phyloP scores from a whole-genome alignment of 169 alveolate genomes.

The Theileria orientalis region DNA sequence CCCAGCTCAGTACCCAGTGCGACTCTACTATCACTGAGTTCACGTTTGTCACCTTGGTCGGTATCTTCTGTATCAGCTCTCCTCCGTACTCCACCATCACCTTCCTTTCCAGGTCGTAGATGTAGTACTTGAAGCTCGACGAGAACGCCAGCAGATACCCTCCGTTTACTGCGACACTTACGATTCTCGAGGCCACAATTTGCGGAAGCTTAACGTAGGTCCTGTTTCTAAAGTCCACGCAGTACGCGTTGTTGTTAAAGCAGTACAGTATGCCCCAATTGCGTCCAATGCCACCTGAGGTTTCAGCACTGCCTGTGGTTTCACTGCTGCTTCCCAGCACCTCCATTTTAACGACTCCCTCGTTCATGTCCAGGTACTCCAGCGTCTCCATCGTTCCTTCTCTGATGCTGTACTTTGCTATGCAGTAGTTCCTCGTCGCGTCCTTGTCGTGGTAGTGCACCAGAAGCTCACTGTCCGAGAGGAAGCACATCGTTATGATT shows the following conservation, averaged over 20 bases:
- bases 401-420: not conserved
- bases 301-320: not conserved
- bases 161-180: conserved; percentile 25
- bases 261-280: conserved; percentile 18
- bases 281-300: not conserved
- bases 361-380: conserved; percentile 8
- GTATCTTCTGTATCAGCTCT: conserved; percentile 37
- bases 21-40: conserved; percentile 44
- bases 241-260: conserved; percentile 51
- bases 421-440: not conserved
- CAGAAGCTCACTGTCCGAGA: conserved; percentile 30
- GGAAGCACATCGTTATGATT: conserved; percentile 38
- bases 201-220: conserved; percentile 37
- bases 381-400: conserved; percentile 1
- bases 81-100: conserved; percentile 46
- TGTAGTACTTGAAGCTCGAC: conserved; percentile 46
- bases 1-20: conserved; percentile 36
- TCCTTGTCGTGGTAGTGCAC: conserved; percentile 23
- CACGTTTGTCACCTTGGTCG: conserved; percentile 26
- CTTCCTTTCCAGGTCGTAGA: conserved; percentile 29
- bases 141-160: conserved; percentile 60
- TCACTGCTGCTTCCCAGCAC: not conserved
- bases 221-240: conserved; percentile 24
- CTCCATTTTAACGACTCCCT: not conserved
- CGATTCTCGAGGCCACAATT: conserved; percentile 46